Percentiles rank a stretch among this genome's conserved stretches.
Conservation (phyloP, 306 rosid species). For the Herpetospermum pedunculosum region DNA sequence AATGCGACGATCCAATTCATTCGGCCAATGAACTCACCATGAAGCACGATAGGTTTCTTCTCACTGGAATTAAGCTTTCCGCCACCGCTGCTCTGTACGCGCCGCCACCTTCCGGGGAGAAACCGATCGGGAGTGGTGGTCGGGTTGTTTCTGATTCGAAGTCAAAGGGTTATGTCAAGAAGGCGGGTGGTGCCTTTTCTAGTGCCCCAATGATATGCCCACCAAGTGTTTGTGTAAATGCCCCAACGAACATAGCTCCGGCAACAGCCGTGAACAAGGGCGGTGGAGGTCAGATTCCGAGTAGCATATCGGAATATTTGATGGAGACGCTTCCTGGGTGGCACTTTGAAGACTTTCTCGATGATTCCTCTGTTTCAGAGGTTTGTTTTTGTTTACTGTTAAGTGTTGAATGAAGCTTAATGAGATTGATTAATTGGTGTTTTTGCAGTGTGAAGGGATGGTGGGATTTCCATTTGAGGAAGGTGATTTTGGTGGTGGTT, state of each 20-base stretch:
- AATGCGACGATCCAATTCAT: slow-evolving; percentile 68
- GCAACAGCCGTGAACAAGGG: neutral
- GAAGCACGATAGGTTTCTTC: slow-evolving; percentile 73
- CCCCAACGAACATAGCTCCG: slow-evolving; percentile 10
- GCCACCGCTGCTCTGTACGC: slow-evolving; percentile 23
- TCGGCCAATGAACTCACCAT: slow-evolving; percentile 56
- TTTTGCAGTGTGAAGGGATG: slow-evolving; percentile 31
- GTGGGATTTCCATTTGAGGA: slow-evolving; percentile 17
- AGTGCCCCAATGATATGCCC: slow-evolving; percentile 16
- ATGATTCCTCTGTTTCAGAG: slow-evolving; percentile 51
- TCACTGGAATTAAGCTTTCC: slow-evolving; percentile 66
- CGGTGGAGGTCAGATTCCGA: slow-evolving; percentile 5
- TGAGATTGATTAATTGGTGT: too few species aligned
- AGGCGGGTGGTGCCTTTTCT: slow-evolving; percentile 1
- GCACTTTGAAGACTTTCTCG: slow-evolving; percentile 83
- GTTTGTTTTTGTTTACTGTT: slow-evolving; percentile 27
- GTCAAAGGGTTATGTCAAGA: slow-evolving; percentile 9
- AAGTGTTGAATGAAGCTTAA: too few species aligned
- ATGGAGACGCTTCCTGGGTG: slow-evolving; percentile 90
- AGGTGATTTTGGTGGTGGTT: slow-evolving; percentile 22
- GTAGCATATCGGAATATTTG: slow-evolving; percentile 78
- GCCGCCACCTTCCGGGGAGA: slow-evolving; percentile 14
- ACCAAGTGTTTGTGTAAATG: slow-evolving; percentile 14
- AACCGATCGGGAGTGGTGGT: neutral
- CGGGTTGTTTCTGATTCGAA: slow-evolving; percentile 14